A percentile compares a stretch with the other conserved stretches of the same genome.
These are phyloP conservation scores for Rugiboletus extremiorientalis DNA, from an alignment of 1,284 basidiomycete species.

Conservation along the genomic window DNA sequence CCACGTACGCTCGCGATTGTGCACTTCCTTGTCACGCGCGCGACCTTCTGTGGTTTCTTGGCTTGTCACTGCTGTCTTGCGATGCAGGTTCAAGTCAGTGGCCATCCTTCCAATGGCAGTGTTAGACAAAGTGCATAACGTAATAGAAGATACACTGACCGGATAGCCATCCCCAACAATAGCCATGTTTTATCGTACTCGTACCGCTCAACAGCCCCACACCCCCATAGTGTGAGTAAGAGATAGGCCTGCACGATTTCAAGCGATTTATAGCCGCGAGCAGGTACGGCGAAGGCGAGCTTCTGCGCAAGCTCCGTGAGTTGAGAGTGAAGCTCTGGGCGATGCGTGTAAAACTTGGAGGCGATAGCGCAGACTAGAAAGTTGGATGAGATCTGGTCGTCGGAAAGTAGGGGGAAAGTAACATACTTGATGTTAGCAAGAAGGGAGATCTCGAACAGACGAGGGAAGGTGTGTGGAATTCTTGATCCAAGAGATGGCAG, in stretches of 20 bases:
- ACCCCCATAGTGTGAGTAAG: slow-evolving; percentile 80
- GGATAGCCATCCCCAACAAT: slow-evolving; percentile 82
- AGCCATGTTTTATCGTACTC: slow-evolving; percentile 98
- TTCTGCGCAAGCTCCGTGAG: slow-evolving; percentile 86
- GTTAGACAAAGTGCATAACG: slow-evolving; percentile 6
- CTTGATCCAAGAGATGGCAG: slow-evolving; percentile 72
- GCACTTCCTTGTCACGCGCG: slow-evolving; percentile 77
- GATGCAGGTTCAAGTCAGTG: slow-evolving; percentile 92
- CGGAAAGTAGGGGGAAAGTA: not conserved
- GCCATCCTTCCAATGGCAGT: slow-evolving; percentile 67
- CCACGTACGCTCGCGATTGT: slow-evolving; percentile 95
- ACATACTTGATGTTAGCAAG: slow-evolving; percentile 86
- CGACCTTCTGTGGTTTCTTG: slow-evolving; percentile 75
- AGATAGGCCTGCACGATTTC: slow-evolving; percentile 94
- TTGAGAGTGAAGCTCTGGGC: slow-evolving; percentile 81
- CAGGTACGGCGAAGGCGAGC: slow-evolving; percentile 88
- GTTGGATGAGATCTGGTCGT: slow-evolving; percentile 6
- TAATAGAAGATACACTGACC: slow-evolving; percentile 41
- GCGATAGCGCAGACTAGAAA: slow-evolving; percentile 87
- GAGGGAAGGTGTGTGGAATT: slow-evolving; percentile 89
- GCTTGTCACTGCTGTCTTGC: slow-evolving; percentile 73
- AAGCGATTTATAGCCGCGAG: slow-evolving; percentile 88
- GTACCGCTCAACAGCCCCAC: slow-evolving; percentile 90
- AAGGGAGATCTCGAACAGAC: slow-evolving; percentile 93
- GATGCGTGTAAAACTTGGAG: slow-evolving; percentile 83